phyloP scores from a whole-genome alignment of 2,329 filamentous ascomycete species.

The Trichophyton mentagrophytes region DNA sequence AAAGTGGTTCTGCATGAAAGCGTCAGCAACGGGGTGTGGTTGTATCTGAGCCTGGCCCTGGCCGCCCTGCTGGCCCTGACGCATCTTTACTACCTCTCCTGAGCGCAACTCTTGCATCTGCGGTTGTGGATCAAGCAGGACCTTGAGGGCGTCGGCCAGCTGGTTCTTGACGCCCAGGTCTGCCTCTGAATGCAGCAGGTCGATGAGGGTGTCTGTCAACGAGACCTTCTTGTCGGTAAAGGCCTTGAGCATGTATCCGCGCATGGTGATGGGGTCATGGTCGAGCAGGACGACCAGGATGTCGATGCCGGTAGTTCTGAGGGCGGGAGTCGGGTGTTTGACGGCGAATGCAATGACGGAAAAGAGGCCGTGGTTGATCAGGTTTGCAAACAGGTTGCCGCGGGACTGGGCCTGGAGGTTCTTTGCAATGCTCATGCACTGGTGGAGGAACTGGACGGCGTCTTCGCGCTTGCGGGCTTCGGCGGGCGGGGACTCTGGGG shows the following conservation, averaged over 20 bases:
- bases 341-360: constrained; percentile 86
- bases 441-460: constrained; percentile 89
- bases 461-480: constrained; percentile 73
- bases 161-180: constrained; percentile 93
- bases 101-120: constrained; percentile 48
- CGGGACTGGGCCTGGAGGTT: constrained; percentile 76
- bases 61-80: constrained; percentile 29
- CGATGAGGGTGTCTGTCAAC: constrained; percentile 83
- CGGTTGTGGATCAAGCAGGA: constrained; percentile 65
- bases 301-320: constrained; percentile 85
- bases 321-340: constrained; percentile 67
- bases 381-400: constrained; percentile 75
- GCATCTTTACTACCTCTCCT: constrained; percentile 55
- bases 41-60: not conserved
- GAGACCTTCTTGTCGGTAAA: constrained; percentile 75
- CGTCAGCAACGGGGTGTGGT: constrained; percentile 62
- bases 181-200: constrained; percentile 77
- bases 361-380: constrained; percentile 75
- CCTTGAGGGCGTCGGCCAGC: constrained; percentile 87
- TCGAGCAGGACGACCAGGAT: constrained; percentile 90
- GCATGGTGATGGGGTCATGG: constrained; percentile 88
- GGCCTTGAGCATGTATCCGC: constrained; percentile 82
- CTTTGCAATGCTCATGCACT: constrained; percentile 89
- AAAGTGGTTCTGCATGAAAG: constrained; percentile 81
- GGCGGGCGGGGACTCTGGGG: constrained; percentile 39